Evolutionary conservation across 2,329 filamentous ascomycete species (phyloP), one percentile per base, ranked within the genome.

Genomic region (Fonsecaea multimorphosa): DNA sequence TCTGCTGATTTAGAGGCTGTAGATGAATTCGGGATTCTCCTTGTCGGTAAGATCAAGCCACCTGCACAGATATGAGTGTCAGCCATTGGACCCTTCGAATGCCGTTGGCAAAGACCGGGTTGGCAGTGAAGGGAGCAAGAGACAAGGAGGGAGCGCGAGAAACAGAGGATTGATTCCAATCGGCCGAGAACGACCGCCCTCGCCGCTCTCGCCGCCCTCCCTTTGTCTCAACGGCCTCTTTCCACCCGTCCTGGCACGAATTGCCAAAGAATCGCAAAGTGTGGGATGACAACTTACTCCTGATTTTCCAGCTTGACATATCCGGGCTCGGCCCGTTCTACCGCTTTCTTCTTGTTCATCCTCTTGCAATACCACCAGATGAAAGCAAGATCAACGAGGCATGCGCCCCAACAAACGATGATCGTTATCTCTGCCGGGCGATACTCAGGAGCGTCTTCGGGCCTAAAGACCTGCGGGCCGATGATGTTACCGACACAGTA

Each of bases 281-380:
- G 40, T 11, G n/a, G 19, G 14, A 27, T 24, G 4, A 12, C 38
- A 69, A 69, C 68, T 67, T 58, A 90, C 80, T 90, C 88, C 75
- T 90, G 87, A 67, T 90, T 89, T 74, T 87, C 85, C 61, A 90
- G 67, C 75, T 83, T 87, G 27, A 80, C 79, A 73, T 91, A 91
- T 1, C 80, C 84, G 0, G 86, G 83, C 58, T 79, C 77, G 1
- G 81, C 82, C 49, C 86, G 76, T 16, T 85, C 72, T 7, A 72
- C 72, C 0, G 81, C 85, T 78, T 90, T 91, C 76, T 83, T 82
- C 67, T 74, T 76, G 70, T 91, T 91, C 77, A 88, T 81, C 22
- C 75, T 74, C 11, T 78, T 77, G 73, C 85, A 90, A 81, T 86
- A 90, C 73, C 80, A 82, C 76, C 86, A 87, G 61, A 91, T 87